phyloP scores from a whole-genome alignment of 306 rosid genomes.

The Oxytropis ochrocephala region DNA sequence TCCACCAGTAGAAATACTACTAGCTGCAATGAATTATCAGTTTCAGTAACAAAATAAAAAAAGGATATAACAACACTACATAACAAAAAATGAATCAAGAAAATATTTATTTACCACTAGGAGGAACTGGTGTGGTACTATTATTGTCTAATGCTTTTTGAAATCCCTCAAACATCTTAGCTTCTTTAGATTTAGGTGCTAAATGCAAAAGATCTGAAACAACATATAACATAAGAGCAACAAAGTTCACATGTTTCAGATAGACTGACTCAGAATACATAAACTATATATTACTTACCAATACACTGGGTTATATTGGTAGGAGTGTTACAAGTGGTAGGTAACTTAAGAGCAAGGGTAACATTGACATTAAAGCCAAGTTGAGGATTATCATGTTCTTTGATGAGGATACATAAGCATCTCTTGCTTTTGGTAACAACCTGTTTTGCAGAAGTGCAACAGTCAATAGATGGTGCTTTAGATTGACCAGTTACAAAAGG shows the following conservation, averaged over 20 bases:
- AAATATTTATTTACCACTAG: constrained; percentile 26
- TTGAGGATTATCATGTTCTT: constrained; percentile 59
- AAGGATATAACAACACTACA: neutral
- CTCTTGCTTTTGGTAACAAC: constrained; percentile 50
- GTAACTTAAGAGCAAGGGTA: constrained; percentile 55
- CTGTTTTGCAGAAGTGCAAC: constrained; percentile 55
- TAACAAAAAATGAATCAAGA: neutral
- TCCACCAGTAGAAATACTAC: neutral
- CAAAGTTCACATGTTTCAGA: too few relatives aligned
- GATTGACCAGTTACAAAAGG: constrained; percentile 56
- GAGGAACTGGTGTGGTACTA: constrained; percentile 3
- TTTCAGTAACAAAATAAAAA: neutral
- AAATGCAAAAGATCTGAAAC: constrained; percentile 63
- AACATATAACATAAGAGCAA: neutral
- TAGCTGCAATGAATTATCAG: constrained; percentile 14
- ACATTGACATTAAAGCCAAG: constrained; percentile 63
- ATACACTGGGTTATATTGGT: constrained; percentile 46
- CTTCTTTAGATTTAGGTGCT: constrained; percentile 49
- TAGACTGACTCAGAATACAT: too few relatives aligned
- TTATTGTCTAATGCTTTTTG: neutral
- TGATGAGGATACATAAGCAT: constrained; percentile 63
- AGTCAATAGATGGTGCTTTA: constrained; percentile 54
- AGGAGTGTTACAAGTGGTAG: constrained; percentile 45
- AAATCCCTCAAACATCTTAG: constrained; percentile 48
- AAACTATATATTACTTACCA: too few relatives aligned